phyloP scores from a whole-genome alignment of 1,139 yeast genomes.

The Blastobotrys raffinosifermentans region DNA sequence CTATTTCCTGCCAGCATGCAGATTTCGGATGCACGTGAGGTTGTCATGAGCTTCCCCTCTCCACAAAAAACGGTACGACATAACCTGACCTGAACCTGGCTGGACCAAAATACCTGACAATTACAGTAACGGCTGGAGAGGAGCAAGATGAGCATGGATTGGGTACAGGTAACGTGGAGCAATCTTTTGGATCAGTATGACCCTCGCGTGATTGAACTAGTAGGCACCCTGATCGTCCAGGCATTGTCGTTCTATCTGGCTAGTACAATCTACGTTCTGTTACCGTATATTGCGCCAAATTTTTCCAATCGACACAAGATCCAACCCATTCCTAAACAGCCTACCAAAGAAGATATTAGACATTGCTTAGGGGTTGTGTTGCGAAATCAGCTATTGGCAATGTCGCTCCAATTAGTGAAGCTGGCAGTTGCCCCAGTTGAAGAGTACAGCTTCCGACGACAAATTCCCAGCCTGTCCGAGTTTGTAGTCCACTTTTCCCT shows the following conservation, averaged over 20 bases:
- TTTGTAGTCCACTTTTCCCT: slow-evolving; percentile 12
- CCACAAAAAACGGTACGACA: too few species aligned
- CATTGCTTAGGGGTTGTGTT: slow-evolving; percentile 15
- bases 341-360: slow-evolving; percentile 15
- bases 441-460: slow-evolving; percentile 2
- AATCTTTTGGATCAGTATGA: too few species aligned
- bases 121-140: too few species aligned
- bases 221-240: slow-evolving; percentile 16
- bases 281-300: slow-evolving; percentile 14
- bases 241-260: slow-evolving; percentile 20
- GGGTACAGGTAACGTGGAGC: too few species aligned
- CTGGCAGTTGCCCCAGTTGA: neutral
- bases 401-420: slow-evolving; percentile 8
- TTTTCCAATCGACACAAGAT: slow-evolving; percentile 19
- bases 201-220: slow-evolving; percentile 11
- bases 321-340: slow-evolving; percentile 18
- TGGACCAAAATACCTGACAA: too few species aligned
- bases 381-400: slow-evolving; percentile 12
- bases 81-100: too few species aligned
- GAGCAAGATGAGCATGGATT: too few species aligned
- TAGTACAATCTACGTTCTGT: slow-evolving; percentile 13
- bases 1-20: too few species aligned
- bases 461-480: slow-evolving; percentile 14
- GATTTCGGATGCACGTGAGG: too few species aligned
- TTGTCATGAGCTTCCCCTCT: too few species aligned